A percentile compares a stretch with the other conserved stretches of the same genome.
These are phyloP conservation scores for Leccinum subrobustum DNA, from an alignment of 1,284 basidiomycete genomes.

Conservation along the genomic window DNA sequence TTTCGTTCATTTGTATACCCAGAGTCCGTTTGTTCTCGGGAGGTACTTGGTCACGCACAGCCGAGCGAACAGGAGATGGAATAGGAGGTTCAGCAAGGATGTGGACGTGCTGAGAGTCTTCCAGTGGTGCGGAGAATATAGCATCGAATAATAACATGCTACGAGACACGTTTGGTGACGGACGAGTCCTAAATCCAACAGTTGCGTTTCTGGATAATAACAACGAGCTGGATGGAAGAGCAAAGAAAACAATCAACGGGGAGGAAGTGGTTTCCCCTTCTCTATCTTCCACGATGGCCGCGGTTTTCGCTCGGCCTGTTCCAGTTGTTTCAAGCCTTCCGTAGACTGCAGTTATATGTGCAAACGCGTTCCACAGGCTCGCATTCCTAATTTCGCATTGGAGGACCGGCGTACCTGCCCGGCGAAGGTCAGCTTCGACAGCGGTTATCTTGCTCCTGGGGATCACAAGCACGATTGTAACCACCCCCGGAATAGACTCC, in stretches of 20 bases:
- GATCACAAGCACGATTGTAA: constrained; percentile 29
- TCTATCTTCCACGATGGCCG: constrained; percentile 36
- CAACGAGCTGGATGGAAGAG: constrained; percentile 37
- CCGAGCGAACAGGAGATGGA: background rate
- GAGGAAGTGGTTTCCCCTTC: constrained; percentile 34
- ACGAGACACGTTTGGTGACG: constrained; percentile 20
- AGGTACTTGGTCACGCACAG: background rate
- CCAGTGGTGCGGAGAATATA: constrained; percentile 33
- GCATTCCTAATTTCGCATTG: constrained; percentile 34
- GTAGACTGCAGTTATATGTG: constrained; percentile 35
- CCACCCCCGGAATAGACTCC: constrained; percentile 18
- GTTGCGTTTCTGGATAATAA: constrained; percentile 16
- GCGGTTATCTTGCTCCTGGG: constrained; percentile 21
- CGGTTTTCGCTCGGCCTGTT: constrained; percentile 15
- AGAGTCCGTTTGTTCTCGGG: constrained; percentile 3
- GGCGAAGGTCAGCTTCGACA: constrained; percentile 20
- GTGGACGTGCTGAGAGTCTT: constrained; percentile 34
- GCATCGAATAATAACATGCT: constrained; percentile 11
- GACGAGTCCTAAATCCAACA: constrained; percentile 33
- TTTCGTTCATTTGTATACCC: constrained; percentile 16
- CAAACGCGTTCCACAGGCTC: constrained; percentile 34
- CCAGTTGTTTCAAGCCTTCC: constrained; percentile 34
- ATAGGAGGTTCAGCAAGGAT: constrained; percentile 28
- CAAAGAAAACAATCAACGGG: constrained; percentile 40
- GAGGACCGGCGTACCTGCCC: constrained; percentile 37